Percentiles rank a stretch among this genome's conserved stretches.
phyloP scores from a whole-genome alignment of 768 basidiomycete genomes.

The Sporobolomyces pararoseus region DNA sequence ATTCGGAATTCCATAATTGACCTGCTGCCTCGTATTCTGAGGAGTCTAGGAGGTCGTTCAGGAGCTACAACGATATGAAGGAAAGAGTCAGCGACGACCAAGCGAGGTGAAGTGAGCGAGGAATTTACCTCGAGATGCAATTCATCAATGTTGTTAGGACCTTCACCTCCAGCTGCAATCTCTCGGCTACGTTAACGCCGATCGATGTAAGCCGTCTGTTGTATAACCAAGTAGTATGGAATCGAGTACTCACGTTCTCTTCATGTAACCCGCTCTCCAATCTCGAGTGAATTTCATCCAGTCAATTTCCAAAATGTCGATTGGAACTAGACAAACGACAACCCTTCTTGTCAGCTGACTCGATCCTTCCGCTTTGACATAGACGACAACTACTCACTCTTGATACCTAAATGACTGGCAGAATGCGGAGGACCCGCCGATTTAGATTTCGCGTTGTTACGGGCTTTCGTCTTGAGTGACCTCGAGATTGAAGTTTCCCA shows the following conservation, averaged over 20 bases:
- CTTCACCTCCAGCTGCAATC: slow-evolving; percentile 24
- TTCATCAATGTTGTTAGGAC: slow-evolving; percentile 31
- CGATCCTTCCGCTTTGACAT: no score
- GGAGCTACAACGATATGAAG: slow-evolving; percentile 1
- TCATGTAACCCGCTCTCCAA: slow-evolving; percentile 33
- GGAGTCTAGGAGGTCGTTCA: slow-evolving; percentile 12
- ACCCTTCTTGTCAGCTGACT: no score
- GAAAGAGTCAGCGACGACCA: neutral
- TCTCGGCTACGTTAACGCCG: slow-evolving; percentile 13
- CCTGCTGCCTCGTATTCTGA: neutral
- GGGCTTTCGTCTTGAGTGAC: neutral
- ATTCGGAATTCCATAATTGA: neutral
- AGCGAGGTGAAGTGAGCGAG: no score
- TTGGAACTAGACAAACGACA: neutral
- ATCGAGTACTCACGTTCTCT: slow-evolving; percentile 20
- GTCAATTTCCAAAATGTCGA: neutral
- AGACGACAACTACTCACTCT: neutral
- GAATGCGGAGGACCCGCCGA: slow-evolving; percentile 1
- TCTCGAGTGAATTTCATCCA: slow-evolving; percentile 16
- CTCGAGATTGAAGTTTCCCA: slow-evolving; percentile 20
- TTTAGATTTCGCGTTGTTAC: slow-evolving; percentile 7
- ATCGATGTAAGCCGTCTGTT: no score
- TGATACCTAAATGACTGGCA: slow-evolving; percentile 4
- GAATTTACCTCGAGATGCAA: slow-evolving; percentile 31
- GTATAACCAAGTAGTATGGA: no score